Percentiles rank a stretch among this genome's conserved stretches.
phyloP scores from a whole-genome alignment of 2,329 filamentous ascomycete species.

The Botrytis fabae region DNA sequence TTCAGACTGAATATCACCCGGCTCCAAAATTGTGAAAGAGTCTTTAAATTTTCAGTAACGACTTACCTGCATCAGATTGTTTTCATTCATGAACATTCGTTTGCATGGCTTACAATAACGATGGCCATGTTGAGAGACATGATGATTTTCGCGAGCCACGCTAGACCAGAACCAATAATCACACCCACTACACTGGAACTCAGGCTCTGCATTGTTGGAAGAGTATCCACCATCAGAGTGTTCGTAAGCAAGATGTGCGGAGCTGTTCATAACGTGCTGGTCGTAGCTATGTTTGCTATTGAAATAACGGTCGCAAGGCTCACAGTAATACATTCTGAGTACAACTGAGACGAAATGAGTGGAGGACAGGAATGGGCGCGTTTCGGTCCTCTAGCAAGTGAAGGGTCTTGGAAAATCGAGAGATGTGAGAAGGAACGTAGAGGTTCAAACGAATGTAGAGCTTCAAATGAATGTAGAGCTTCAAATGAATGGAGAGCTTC shows the following conservation, averaged over 20 bases:
- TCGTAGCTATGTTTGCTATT: conserved; percentile 21
- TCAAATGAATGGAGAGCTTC: too few species aligned
- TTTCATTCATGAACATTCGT: conserved; percentile 31
- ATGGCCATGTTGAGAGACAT: conserved; percentile 23
- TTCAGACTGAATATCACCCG: too few species aligned
- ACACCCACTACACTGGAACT: conserved; percentile 33
- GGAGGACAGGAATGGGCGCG: not conserved
- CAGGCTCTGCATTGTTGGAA: not conserved
- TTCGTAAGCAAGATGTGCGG: too few species aligned
- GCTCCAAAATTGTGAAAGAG: not conserved
- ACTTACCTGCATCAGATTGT: conserved; percentile 33
- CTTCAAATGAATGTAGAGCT: too few species aligned
- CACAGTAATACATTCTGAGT: conserved; percentile 13
- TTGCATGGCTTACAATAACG: conserved; percentile 32
- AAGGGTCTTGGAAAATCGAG: not conserved
- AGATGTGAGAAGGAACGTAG: not conserved
- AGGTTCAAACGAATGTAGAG: too few species aligned
- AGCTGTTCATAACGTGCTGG: conserved; percentile 30
- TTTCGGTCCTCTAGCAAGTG: not conserved
- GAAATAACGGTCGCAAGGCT: conserved; percentile 27
- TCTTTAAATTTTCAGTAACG: not conserved
- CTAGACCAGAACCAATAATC: conserved; percentile 24
- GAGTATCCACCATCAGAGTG: too few species aligned
- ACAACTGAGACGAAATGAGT: too few species aligned
- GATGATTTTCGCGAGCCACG: conserved; percentile 32